Percentiles rank a stretch among this genome's conserved stretches.
Evolutionary conservation across 1,139 yeast genomes (phyloP).

Genomic region (Hansenula lynferdii): DNA sequence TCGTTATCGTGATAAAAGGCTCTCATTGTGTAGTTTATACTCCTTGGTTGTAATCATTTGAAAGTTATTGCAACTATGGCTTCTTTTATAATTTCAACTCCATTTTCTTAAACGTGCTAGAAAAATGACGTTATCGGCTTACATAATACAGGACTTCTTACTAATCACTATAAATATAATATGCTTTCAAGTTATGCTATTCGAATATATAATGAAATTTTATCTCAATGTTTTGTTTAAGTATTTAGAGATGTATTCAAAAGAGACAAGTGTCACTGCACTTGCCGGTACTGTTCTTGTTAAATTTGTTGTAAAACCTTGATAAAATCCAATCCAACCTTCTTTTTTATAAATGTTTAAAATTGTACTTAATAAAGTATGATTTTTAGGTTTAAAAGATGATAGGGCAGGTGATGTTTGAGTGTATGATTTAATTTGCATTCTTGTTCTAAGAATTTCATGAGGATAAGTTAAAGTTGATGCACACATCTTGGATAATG

Average conservation of each 20-base stretch:
- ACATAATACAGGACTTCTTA: no score
- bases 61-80: no score
- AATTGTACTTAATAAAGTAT: slow-evolving; percentile 39
- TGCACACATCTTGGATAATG: slow-evolving; percentile 84
- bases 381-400: neutral
- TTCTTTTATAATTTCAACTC: no score
- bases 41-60: no score
- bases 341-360: slow-evolving; percentile 57
- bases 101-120: no score
- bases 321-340: slow-evolving; percentile 80
- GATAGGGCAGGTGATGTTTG: neutral
- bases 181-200: no score
- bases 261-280: slow-evolving; percentile 91
- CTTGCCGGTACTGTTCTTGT: slow-evolving; percentile 93
- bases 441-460: slow-evolving; percentile 87
- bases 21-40: slow-evolving; percentile 28
- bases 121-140: no score
- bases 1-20: slow-evolving; percentile 74
- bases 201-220: no score
- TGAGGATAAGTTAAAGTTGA: slow-evolving; percentile 92
- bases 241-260: slow-evolving; percentile 72
- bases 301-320: slow-evolving; percentile 83
- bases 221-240: slow-evolving; percentile 3
- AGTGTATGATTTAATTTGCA: slow-evolving; percentile 47
- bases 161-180: no score